A percentile compares a stretch with the other conserved stretches of the same genome.
Conservation (phyloP, 257 asterid genomes). For the Solanum paucissectum region DNA sequence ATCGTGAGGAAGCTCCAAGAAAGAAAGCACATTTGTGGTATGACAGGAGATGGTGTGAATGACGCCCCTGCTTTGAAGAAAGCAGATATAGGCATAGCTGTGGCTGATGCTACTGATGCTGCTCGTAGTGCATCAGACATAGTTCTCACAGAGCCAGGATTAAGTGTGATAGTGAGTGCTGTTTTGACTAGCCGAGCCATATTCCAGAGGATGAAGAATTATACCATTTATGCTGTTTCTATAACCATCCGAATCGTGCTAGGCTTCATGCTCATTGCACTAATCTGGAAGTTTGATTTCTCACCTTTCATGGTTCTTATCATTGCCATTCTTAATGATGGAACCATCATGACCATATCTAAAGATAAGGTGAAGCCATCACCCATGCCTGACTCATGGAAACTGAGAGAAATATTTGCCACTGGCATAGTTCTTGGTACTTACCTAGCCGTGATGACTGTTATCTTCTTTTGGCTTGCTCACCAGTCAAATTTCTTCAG, state of each 20-base stretch:
- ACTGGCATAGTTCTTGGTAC: constrained; percentile 51
- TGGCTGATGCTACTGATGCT: constrained; percentile 45
- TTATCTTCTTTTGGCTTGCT: constrained; percentile 42
- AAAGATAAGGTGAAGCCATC: constrained; percentile 51
- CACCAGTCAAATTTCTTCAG: constrained; percentile 30
- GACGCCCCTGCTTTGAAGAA: constrained; percentile 39
- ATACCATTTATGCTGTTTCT: constrained; percentile 45
- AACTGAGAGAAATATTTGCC: constrained; percentile 41
- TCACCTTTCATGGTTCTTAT: constrained; percentile 52
- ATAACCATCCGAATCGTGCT: constrained; percentile 40
- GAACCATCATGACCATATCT: constrained; percentile 58
- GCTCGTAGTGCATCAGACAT: constrained; percentile 44
- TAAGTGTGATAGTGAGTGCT: constrained; percentile 37
- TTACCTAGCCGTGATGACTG: constrained; percentile 52
- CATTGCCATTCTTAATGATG: constrained; percentile 50
- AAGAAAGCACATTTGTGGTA: constrained; percentile 40
- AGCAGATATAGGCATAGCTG: constrained; percentile 48
- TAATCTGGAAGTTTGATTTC: constrained; percentile 53
- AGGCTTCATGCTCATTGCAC: constrained; percentile 45
- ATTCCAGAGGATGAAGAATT: constrained; percentile 47
- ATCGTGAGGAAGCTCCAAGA: constrained; percentile 37
- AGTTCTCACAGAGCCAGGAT: constrained; percentile 33
- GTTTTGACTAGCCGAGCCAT: constrained; percentile 40
- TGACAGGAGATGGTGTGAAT: constrained; percentile 52
- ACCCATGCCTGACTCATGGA: constrained; percentile 58